Conservation (phyloP, 192 early-diverging fungal genomes). For the Chytriomyces confervae region DNA sequence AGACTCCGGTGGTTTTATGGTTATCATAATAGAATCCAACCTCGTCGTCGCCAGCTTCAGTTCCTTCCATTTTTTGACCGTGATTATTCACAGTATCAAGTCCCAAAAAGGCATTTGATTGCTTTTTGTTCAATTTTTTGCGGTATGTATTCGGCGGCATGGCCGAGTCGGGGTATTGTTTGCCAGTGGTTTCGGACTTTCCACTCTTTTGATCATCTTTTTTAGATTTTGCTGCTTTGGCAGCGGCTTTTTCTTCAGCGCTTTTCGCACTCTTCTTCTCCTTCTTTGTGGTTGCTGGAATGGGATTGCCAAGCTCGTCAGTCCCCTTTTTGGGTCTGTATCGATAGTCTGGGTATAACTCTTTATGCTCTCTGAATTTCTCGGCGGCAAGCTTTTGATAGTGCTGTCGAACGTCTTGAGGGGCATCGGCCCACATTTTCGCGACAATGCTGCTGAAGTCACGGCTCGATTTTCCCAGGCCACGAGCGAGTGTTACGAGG, state of each 20-base stretch:
- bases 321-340: conserved; percentile 4
- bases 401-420: neutral
- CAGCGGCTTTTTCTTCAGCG: neutral
- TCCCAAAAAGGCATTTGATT: no score
- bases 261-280: neutral
- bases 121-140: neutral
- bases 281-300: neutral
- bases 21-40: no score
- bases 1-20: no score
- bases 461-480: conserved; percentile 16
- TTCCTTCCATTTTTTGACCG: no score
- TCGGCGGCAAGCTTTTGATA: conserved; percentile 22
- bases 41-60: no score
- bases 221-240: neutral
- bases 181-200: neutral
- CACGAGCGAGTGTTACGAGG: conserved; percentile 4
- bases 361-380: conserved; percentile 9
- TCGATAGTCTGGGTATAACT: conserved; percentile 14
- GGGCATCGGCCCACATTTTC: conserved; percentile 17
- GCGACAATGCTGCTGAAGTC: conserved; percentile 10
- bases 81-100: no score
- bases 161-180: neutral
- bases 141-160: neutral
- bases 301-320: neutral
- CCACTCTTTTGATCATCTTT: neutral